Conservation (phyloP, 768 basidiomycete species). For the Scleroderma bovista region DNA sequence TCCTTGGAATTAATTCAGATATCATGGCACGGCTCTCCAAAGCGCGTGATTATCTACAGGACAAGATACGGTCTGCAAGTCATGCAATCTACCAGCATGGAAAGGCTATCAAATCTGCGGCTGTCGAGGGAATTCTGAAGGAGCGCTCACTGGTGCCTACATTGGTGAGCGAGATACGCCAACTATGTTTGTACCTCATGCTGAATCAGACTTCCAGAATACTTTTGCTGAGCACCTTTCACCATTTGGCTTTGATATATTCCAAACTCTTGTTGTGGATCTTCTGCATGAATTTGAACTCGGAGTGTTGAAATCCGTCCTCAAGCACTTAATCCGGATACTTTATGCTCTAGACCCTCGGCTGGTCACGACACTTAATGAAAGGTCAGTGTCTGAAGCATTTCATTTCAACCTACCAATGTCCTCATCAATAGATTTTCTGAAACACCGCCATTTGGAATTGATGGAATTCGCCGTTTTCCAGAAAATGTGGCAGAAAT, state of each 20-base stretch:
- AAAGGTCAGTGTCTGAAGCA: too few species aligned
- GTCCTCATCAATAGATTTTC: too few species aligned
- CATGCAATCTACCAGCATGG: constrained; percentile 6
- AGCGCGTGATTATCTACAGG: constrained; percentile 1
- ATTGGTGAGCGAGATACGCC: constrained; percentile 1
- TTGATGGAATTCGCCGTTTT: too few species aligned
- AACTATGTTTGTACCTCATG: neutral
- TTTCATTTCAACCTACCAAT: too few species aligned
- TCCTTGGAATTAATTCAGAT: constrained; percentile 14
- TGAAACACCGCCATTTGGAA: too few species aligned
- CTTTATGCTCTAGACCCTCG: constrained; percentile 11
- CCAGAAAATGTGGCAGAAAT: too few species aligned
- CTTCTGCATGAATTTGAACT: constrained; percentile 40
- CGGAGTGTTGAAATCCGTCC: constrained; percentile 32
- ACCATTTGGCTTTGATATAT: constrained; percentile 18
- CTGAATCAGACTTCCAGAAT: constrained; percentile 18
- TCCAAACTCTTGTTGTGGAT: constrained; percentile 27
- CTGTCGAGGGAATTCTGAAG: constrained; percentile 3
- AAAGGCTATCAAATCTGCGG: constrained; percentile 1
- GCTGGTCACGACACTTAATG: constrained; percentile 18
- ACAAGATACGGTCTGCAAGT: constrained; percentile 1
- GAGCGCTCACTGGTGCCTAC: constrained; percentile 7
- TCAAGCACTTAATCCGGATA: constrained; percentile 33
- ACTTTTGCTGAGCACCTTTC: constrained; percentile 25
- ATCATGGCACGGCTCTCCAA: neutral